phyloP scores from a whole-genome alignment of 1,284 basidiomycete genomes.

The Trametes pubescens region DNA sequence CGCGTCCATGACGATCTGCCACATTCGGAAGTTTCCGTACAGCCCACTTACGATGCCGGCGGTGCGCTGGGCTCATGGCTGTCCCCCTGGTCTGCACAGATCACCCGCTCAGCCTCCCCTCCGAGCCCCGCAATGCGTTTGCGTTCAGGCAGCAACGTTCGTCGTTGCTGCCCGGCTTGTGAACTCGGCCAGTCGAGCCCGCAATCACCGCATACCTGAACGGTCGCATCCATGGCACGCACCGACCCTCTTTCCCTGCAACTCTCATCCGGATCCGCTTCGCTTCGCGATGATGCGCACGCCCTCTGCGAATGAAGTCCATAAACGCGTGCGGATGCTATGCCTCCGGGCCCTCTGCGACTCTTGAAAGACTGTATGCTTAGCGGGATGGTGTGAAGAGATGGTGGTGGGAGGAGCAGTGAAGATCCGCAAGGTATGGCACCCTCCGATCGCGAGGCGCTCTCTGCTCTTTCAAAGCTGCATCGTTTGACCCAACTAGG shows the following conservation, averaged over 20 bases:
- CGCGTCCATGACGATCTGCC: conserved; percentile 11
- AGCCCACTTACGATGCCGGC: conserved; percentile 16
- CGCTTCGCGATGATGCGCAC: background rate
- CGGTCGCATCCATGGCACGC: background rate
- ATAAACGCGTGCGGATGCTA: background rate
- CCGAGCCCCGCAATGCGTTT: background rate
- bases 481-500: no score
- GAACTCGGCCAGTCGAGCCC: background rate
- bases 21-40: conserved; percentile 31
- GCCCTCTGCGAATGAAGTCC: background rate
- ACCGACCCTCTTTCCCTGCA: background rate
- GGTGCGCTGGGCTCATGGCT: conserved; percentile 22
- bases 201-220: background rate
- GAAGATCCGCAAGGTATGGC: background rate
- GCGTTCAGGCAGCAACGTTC: background rate
- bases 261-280: background rate
- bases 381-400: background rate
- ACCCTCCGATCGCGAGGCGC: background rate
- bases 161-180: conserved; percentile 7
- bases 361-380: background rate
- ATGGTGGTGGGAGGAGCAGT: background rate
- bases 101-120: background rate
- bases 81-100: conserved; percentile 4
- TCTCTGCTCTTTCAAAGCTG: background rate
- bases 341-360: background rate